A percentile compares a stretch with the other conserved stretches of the same genome.
phyloP scores from a whole-genome alignment of 805 yeast species.

The Kluyveromyces siamensis region DNA sequence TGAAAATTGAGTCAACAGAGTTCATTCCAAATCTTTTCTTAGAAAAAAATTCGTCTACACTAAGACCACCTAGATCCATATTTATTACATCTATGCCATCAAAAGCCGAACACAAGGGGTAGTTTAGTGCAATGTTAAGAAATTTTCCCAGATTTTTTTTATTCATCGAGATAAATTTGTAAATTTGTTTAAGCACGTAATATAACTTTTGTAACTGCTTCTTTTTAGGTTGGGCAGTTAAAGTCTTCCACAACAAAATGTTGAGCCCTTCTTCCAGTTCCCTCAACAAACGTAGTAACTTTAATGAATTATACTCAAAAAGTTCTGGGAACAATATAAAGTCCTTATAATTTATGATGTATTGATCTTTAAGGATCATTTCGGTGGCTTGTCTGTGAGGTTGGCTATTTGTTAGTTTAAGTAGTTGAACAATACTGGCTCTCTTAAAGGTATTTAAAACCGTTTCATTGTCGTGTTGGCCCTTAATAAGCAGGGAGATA shows the following conservation, averaged over 20 bases:
- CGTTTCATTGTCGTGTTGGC: slow-evolving; percentile 24
- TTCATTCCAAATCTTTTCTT: background rate
- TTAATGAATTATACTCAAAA: slow-evolving; percentile 14
- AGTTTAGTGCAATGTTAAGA: slow-evolving; percentile 14
- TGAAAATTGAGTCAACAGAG: background rate
- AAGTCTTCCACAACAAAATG: background rate
- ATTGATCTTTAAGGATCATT: slow-evolving; percentile 24
- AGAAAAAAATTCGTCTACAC: slow-evolving; percentile 7
- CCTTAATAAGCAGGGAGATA: slow-evolving; percentile 12
- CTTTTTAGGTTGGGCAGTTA: slow-evolving; percentile 1
- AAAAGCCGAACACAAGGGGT: slow-evolving; percentile 11
- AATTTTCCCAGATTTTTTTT: slow-evolving; percentile 14
- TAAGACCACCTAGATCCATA: slow-evolving; percentile 14
- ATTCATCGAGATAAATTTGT: slow-evolving; percentile 6
- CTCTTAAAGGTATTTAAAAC: slow-evolving; percentile 21
- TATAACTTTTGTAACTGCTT: slow-evolving; percentile 8
- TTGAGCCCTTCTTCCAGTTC: slow-evolving; percentile 1
- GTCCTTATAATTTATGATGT: slow-evolving; percentile 25
- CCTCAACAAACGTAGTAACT: slow-evolving; percentile 9
- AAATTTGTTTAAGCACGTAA: slow-evolving; percentile 6
- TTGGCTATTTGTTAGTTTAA: slow-evolving; percentile 15
- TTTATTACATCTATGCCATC: slow-evolving; percentile 13
- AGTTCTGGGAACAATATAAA: slow-evolving; percentile 26
- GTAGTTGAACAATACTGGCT: slow-evolving; percentile 27
- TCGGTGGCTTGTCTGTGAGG: slow-evolving; percentile 10